Base-by-base conservation (phyloP, 441 rosid genomes). In the Lepidium campestre region DNA sequence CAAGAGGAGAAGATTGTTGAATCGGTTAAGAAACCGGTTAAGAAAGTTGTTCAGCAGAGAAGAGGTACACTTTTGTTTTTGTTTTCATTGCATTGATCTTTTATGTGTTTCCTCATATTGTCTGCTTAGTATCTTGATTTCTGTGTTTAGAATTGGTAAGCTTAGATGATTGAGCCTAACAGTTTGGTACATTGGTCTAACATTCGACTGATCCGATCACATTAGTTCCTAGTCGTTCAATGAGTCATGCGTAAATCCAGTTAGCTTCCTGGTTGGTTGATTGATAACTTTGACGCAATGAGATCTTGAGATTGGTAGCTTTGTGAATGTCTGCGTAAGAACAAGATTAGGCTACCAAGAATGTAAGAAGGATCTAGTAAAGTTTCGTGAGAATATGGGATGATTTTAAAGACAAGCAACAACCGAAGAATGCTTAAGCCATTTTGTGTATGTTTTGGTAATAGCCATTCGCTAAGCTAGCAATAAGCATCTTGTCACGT, bases 1-100 rank as follows among this genome's bases (percentile, higher is more conserved):
- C 81, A 79, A 65, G 90, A 76, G 36, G 91, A 87, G 73, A 64
- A 57, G 61, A 5, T 1, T 36, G 67, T 82, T 45, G 75, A 76
- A 41, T 76, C 79, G 39, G 80, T 67, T 50, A 71, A 71, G 57
- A 81, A 73, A 72, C 74, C 82, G 55, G 83, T 88, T 57, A 75
- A 75, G 75, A 75, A 75, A 81, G 85, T 84, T 62, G 92, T 74
- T 62, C 88, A 85, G 69, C 83, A 79, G 40, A 83, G 97, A 69
- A 87, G 97, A 94, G 99, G 99, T 93, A 81, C 44, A 35, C 4
- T 45, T 14, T 50, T 53, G 13, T 49, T 45, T 14, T 50, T 53
- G 13, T 49, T 44, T 35, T 36, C 27, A 32, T 14, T 37, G 17
- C 14, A 27, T 49, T 52, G 40, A 25, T 59, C 62, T 15, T 66